Evolutionary conservation across 2,329 filamentous ascomycete genomes (phyloP).

Genomic region (Colletotrichum zoysiae): DNA sequence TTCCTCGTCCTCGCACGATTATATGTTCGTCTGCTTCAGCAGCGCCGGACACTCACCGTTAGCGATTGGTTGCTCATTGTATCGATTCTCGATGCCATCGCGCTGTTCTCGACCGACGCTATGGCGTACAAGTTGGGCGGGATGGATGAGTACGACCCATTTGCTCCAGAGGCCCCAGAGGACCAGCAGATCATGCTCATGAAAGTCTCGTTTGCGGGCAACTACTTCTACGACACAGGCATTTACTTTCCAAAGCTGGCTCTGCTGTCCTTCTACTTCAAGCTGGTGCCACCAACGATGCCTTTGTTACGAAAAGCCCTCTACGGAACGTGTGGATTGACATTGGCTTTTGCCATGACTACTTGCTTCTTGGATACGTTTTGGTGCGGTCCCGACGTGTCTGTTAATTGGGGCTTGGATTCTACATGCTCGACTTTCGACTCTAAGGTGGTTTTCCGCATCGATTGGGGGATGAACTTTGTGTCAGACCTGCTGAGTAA

Average conservation of each 20-base stretch:
- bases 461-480: slow-evolving; percentile 49
- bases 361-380: slow-evolving; percentile 49
- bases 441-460: slow-evolving; percentile 47
- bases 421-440: slow-evolving; percentile 45
- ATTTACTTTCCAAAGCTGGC: slow-evolving; percentile 49
- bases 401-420: slow-evolving; percentile 47
- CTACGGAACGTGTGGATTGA: slow-evolving; percentile 44
- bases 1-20: slow-evolving; percentile 45
- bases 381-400: slow-evolving; percentile 48
- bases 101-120: slow-evolving; percentile 46
- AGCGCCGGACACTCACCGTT: slow-evolving; percentile 46
- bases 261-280: slow-evolving; percentile 48
- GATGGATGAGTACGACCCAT: slow-evolving; percentile 45
- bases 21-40: slow-evolving; percentile 45
- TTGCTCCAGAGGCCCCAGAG: slow-evolving; percentile 25
- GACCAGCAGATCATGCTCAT: slow-evolving; percentile 44
- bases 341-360: slow-evolving; percentile 43
- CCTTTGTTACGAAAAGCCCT: slow-evolving; percentile 45
- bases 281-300: slow-evolving; percentile 46
- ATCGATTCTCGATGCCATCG: slow-evolving; percentile 46
- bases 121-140: slow-evolving; percentile 47
- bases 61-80: slow-evolving; percentile 48
- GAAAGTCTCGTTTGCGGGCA: slow-evolving; percentile 49
- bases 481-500: slow-evolving; percentile 44
- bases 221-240: slow-evolving; percentile 51